Evolutionary conservation across 2,329 filamentous ascomycete species (phyloP).

Genomic region (Fusarium compactum): DNA sequence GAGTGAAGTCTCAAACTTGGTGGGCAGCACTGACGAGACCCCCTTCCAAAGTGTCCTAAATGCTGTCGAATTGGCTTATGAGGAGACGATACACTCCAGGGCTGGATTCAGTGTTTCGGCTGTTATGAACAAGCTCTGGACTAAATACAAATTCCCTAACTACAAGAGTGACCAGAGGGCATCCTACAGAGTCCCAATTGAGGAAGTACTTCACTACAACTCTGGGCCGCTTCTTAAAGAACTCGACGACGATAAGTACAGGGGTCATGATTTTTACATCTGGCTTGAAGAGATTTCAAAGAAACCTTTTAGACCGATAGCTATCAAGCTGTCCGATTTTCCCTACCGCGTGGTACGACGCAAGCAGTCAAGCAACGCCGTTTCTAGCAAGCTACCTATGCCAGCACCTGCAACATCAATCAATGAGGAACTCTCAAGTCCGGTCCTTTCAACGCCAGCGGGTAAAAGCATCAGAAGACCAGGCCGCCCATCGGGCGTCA

Average conservation of each 20-base stretch:
- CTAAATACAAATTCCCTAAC: conserved; percentile 49
- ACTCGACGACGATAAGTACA: conserved; percentile 53
- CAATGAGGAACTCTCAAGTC: conserved; percentile 37
- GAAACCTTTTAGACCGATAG: conserved; percentile 45
- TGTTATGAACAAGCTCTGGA: conserved; percentile 51
- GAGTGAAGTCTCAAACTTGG: neutral
- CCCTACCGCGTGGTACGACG: conserved; percentile 45
- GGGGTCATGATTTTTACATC: conserved; percentile 47
- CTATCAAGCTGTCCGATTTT: conserved; percentile 48
- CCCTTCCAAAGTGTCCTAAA: conserved; percentile 48
- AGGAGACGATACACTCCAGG: conserved; percentile 32
- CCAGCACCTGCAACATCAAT: conserved; percentile 3
- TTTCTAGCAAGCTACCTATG: conserved; percentile 8
- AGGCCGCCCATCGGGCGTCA: conserved; percentile 58
- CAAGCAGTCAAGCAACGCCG: conserved; percentile 38
- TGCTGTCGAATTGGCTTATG: conserved; percentile 43
- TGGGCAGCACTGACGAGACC: conserved; percentile 22
- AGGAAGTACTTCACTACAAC: conserved; percentile 61
- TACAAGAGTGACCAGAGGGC: conserved; percentile 46
- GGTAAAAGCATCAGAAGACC: conserved; percentile 54
- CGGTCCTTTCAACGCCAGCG: conserved; percentile 38
- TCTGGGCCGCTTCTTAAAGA: conserved; percentile 54
- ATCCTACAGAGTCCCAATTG: conserved; percentile 57
- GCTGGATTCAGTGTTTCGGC: conserved; percentile 38
- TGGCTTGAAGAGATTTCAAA: conserved; percentile 52